Conservation (phyloP, 495 filamentous ascomycete genomes). For the Xylaria flabelliformis region DNA sequence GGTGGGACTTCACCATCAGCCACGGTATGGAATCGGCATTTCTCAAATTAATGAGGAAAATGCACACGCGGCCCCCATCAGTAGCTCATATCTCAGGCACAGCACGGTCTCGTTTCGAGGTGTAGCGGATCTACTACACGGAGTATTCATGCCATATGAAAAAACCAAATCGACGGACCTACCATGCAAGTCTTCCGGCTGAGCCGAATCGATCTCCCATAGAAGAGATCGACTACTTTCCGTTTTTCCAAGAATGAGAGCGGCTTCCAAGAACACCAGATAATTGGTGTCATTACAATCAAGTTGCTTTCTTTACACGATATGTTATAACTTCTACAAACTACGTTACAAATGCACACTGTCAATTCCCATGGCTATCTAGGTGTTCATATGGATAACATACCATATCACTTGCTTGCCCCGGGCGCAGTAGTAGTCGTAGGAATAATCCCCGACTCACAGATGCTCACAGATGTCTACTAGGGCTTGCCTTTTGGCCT, state of each 20-base stretch:
- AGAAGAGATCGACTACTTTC: not conserved
- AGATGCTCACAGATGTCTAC: not conserved
- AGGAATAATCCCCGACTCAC: not conserved
- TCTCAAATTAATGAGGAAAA: not conserved
- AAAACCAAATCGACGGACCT: not conserved
- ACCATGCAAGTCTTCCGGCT: not conserved
- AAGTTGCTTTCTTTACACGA: not conserved
- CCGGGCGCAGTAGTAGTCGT: not conserved
- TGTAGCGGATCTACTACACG: not conserved
- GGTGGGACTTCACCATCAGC: not conserved
- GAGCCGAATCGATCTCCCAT: not conserved
- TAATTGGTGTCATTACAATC: not conserved
- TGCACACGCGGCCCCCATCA: not conserved
- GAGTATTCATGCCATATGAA: not conserved
- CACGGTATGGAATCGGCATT: not conserved
- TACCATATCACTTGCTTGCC: not conserved
- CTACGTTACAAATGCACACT: not conserved
- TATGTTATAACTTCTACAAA: not conserved
- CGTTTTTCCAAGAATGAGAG: not conserved
- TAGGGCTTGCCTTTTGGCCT: not conserved
- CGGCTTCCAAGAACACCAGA: not conserved
- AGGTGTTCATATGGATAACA: not conserved
- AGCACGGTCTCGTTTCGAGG: not conserved
- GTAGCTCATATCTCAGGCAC: not conserved
- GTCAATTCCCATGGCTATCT: not conserved